Base-by-base conservation (phyloP, 2,329 filamentous ascomycete genomes). In the Aspergillus sp. region DNA sequence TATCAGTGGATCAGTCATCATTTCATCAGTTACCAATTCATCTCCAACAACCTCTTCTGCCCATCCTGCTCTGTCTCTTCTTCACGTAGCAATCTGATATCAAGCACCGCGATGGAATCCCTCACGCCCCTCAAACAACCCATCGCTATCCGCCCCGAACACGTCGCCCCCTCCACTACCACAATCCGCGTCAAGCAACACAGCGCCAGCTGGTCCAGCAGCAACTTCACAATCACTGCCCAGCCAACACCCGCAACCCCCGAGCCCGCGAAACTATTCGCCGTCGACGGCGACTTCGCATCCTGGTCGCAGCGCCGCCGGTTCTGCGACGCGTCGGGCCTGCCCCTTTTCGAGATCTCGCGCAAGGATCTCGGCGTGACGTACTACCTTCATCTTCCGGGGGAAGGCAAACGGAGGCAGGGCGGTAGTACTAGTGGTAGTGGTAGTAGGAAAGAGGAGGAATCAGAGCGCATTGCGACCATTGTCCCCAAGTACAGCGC, bases 271-370 rank as follows among this genome's bases (percentile, higher is more conserved):
- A 53, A 48, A 7, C 57, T 62, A 3, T 63, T 64, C 49, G 34
- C 51, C 18, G 56, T 62, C 13, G 55, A 61, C 17, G 61, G 61
- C 2, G 53, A 63, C 20, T 43, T 41, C 7, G 17, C 26, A 3
- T 61, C 60, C 11, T 51, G 49, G 17, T 36, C 47, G 8, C 54
- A 59, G 17, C 58, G 58, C 24, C 58, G 64, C n/a, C 43, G 43
- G 30, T 56, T 68, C 49, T 36, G 47, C 36, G 65, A 66, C 32
- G 62, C 62, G 8, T 56, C 59, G 3, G 62, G 63, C 18, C 55
- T 66, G 1, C 60, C 64, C 1, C 56, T 68, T 6, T 68, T 65
- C 41, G 50, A 65, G 30, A 38, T 67, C n/a, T 54, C 53, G 36
- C 61, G 60, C 18, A 65, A 67, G 53, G 22, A 42, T 17, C 18